A percentile compares a stretch with the other conserved stretches of the same genome.
These are phyloP conservation scores for Fusarium tuaranense DNA, from an alignment of 2,329 filamentous ascomycete genomes.

Conservation along the genomic window DNA sequence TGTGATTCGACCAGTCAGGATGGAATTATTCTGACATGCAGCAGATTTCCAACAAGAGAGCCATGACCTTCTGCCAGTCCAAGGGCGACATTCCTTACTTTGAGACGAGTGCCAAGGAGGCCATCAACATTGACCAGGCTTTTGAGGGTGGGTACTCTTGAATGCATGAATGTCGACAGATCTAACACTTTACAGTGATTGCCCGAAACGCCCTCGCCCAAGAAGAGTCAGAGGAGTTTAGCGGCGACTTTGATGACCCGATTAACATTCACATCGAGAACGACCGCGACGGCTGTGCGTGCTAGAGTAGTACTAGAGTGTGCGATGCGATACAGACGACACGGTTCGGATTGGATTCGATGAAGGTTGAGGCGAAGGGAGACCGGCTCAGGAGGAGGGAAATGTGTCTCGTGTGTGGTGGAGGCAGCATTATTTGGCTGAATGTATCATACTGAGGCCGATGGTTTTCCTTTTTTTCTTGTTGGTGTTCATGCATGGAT, in stretches of 20 bases:
- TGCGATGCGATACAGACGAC: slow-evolving; percentile 8
- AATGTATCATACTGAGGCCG: slow-evolving; percentile 43
- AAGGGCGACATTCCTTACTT: slow-evolving; percentile 99
- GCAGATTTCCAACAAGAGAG: slow-evolving; percentile 94
- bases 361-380: neutral
- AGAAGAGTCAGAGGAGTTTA: slow-evolving; percentile 98
- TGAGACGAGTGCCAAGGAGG: slow-evolving; percentile 98
- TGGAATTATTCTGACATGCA: slow-evolving; percentile 16
- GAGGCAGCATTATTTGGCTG: slow-evolving; percentile 40
- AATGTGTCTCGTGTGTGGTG: slow-evolving; percentile 19
- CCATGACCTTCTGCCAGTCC: slow-evolving; percentile 96
- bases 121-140: slow-evolving; percentile 92
- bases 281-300: slow-evolving; percentile 92
- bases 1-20: neutral
- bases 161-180: neutral
- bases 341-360: slow-evolving; percentile 20
- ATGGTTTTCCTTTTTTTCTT: slow-evolving; percentile 29
- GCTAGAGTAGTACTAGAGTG: slow-evolving; percentile 63
- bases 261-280: slow-evolving; percentile 98
- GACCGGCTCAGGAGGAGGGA: slow-evolving; percentile 23
- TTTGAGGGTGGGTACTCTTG: slow-evolving; percentile 69
- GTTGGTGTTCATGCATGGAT: slow-evolving; percentile 44
- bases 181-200: slow-evolving; percentile 74
- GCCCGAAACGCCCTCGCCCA: slow-evolving; percentile 94
- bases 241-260: slow-evolving; percentile 95